Conservation (phyloP, 768 basidiomycete genomes). For the Goffeauzyma gilvescens region DNA sequence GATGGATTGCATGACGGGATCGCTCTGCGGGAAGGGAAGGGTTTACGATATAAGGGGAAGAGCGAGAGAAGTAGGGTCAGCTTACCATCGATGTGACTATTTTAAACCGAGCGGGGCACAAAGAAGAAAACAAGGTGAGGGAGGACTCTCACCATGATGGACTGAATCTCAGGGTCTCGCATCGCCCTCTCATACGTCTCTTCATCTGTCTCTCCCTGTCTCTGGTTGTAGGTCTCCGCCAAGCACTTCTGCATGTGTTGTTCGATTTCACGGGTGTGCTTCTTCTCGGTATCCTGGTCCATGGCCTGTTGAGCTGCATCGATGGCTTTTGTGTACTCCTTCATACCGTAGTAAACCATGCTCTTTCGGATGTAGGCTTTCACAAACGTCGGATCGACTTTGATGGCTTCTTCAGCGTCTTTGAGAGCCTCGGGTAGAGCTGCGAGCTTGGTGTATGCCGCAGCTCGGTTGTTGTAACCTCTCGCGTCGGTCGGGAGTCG, state of each 20-base stretch:
- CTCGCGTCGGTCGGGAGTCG: constrained; percentile 72
- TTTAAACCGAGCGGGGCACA: neutral
- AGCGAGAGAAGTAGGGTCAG: too few species aligned
- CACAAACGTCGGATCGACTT: constrained; percentile 72
- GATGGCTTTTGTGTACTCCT: constrained; percentile 70
- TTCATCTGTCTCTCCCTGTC: constrained; percentile 72
- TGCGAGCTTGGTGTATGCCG: constrained; percentile 83
- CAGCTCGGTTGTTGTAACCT: constrained; percentile 96
- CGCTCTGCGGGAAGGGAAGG: constrained; percentile 35
- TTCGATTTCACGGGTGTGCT: constrained; percentile 67
- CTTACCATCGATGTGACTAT: too few species aligned
- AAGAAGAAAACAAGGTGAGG: neutral
- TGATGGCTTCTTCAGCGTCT: constrained; percentile 83
- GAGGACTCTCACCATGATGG: constrained; percentile 20
- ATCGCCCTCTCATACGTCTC: constrained; percentile 82
- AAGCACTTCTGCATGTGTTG: constrained; percentile 63
- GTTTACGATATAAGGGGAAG: too few species aligned
- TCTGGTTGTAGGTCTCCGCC: constrained; percentile 56
- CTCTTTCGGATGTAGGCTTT: constrained; percentile 93
- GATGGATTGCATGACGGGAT: constrained; percentile 80
- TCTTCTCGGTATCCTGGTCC: constrained; percentile 57
- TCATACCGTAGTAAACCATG: constrained; percentile 68
- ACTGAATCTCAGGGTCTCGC: constrained; percentile 80
- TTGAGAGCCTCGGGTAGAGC: constrained; percentile 91
- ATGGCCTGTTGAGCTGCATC: constrained; percentile 58